phyloP scores from a whole-genome alignment of 2,329 filamentous ascomycete species.

The Arthrinium puccinioides region DNA sequence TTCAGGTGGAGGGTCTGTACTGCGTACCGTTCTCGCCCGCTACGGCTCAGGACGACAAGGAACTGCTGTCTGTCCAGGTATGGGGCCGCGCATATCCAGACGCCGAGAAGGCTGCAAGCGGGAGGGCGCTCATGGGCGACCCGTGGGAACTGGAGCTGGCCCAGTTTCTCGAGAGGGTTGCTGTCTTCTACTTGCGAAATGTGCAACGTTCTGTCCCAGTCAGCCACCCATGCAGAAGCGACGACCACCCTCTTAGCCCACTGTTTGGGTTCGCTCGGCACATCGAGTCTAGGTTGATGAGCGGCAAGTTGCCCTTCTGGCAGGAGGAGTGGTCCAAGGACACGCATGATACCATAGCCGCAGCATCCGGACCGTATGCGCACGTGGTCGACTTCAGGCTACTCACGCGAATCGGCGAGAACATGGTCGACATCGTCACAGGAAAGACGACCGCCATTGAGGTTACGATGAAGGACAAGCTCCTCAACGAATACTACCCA shows the following conservation, averaged over 20 bases:
- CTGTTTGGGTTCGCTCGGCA: neutral
- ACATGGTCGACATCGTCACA: slow-evolving; percentile 20
- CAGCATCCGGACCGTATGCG: slow-evolving; percentile 2
- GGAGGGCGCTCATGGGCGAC: neutral
- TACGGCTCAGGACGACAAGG: neutral
- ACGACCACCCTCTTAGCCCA: neutral
- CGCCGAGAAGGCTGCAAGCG: neutral
- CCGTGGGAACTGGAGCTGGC: neutral
- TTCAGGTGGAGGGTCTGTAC: neutral
- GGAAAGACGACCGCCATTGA: slow-evolving; percentile 24
- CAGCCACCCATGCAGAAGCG: neutral
- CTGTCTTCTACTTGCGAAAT: neutral
- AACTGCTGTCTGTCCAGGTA: neutral
- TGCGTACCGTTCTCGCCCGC: neutral
- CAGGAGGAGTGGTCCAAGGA: slow-evolving; percentile 8
- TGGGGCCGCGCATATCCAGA: neutral
- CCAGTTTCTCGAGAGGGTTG: neutral
- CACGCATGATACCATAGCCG: slow-evolving; percentile 4
- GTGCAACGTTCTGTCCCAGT: neutral
- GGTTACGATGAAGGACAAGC: slow-evolving; percentile 3
- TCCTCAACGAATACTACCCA: slow-evolving; percentile 18
- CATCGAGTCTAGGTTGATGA: neutral
- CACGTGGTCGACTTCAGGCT: slow-evolving; percentile 12
- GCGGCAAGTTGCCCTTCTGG: neutral
- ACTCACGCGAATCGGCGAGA: slow-evolving; percentile 19